These are phyloP conservation scores for Naganishia liquefaciens DNA, from an alignment of 1,284 basidiomycete species.

Conservation along the genomic window DNA sequence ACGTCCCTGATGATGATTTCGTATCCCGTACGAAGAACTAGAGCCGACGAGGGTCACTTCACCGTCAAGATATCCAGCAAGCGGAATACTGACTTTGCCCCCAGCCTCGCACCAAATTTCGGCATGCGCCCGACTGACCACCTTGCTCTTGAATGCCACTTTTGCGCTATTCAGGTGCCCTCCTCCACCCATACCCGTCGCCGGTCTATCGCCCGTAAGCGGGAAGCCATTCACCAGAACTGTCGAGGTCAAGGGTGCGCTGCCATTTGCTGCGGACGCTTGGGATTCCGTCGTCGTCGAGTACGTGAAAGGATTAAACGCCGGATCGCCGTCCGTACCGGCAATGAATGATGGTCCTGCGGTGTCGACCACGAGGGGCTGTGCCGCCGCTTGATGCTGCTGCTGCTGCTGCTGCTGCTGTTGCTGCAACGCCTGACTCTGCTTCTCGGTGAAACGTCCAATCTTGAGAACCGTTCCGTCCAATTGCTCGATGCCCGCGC, in stretches of 20 bases:
- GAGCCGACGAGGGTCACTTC: background rate
- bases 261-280: background rate
- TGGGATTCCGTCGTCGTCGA: background rate
- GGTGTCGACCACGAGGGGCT: background rate
- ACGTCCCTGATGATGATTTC: conserved; percentile 86
- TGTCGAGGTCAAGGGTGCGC: conserved; percentile 8
- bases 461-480: conserved; percentile 68
- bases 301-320: conserved; percentile 23
- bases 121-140: conserved; percentile 90
- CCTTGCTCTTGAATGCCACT: conserved; percentile 94
- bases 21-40: conserved; percentile 89
- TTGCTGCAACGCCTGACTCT: conserved; percentile 25
- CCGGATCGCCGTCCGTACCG: conserved; percentile 44
- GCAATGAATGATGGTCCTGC: conserved; percentile 58
- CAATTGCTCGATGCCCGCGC: conserved; percentile 4
- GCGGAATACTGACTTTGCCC: conserved; percentile 54
- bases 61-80: background rate
- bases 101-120: conserved; percentile 79
- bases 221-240: conserved; percentile 26
- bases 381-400: background rate
- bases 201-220: conserved; percentile 18
- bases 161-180: conserved; percentile 72
- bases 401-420: conserved; percentile 11
- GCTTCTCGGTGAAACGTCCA: conserved; percentile 81
- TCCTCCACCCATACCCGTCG: conserved; percentile 45